A percentile compares a stretch with the other conserved stretches of the same genome.
Evolutionary conservation across 108 stramenopile genomes (phyloP).

Genomic region (Conticribra weissflogii): DNA sequence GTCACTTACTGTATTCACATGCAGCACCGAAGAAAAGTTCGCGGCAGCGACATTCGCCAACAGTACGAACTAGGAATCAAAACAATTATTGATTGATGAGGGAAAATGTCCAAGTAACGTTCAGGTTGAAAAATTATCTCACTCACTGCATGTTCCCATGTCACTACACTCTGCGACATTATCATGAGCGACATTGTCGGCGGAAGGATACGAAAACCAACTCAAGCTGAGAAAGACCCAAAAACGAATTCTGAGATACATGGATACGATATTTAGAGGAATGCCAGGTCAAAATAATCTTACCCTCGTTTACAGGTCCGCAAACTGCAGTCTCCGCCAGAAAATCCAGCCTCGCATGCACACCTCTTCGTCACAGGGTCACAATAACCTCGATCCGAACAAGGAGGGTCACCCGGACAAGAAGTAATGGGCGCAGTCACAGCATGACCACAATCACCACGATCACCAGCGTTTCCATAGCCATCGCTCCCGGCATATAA

Average conservation of each 20-base stretch:
- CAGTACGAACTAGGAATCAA: too few species aligned
- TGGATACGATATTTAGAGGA: not conserved
- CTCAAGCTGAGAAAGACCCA: too few species aligned
- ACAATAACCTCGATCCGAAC: constrained; percentile 61
- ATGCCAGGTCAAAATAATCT: not conserved
- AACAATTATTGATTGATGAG: too few species aligned
- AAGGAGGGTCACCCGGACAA: constrained; percentile 47
- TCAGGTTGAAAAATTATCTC: too few species aligned
- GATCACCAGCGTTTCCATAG: constrained; percentile 53
- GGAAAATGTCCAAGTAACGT: too few species aligned
- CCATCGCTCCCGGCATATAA: constrained; percentile 68
- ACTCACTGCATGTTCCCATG: constrained; percentile 73
- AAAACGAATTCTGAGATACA: constrained; percentile 36
- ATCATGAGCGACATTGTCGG: constrained; percentile 62
- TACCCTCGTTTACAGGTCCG: constrained; percentile 27
- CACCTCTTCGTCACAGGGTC: constrained; percentile 59
- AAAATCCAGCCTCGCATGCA: constrained; percentile 66
- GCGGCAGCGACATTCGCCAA: constrained; percentile 72
- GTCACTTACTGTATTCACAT: constrained; percentile 61
- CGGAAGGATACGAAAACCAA: constrained; percentile 59
- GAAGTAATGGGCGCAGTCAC: constrained; percentile 26
- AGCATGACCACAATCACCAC: constrained; percentile 66
- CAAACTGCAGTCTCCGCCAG: constrained; percentile 73
- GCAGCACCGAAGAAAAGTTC: constrained; percentile 75
- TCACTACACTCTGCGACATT: constrained; percentile 62